Conservation (phyloP, 805 yeast genomes). For the Teunomyces gatunensis region DNA sequence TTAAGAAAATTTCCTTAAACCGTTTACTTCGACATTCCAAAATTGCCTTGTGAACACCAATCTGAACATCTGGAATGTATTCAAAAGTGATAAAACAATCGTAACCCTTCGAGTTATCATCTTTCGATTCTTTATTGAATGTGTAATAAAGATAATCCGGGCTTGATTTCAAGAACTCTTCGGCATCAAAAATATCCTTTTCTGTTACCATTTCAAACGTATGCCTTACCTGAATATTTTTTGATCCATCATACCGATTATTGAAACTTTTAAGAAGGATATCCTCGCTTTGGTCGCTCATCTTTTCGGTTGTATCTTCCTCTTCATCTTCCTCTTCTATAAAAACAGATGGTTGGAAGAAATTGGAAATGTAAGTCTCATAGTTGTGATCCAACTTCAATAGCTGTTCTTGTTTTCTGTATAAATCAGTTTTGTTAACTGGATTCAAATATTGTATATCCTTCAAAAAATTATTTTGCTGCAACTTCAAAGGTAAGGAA, state of each 20-base stretch:
- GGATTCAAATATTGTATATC: conserved; percentile 61
- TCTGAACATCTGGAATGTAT: conserved; percentile 15
- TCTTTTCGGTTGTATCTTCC: not conserved
- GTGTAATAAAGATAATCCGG: not conserved
- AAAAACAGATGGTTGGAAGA: conserved; percentile 21
- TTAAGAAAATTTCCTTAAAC: conserved; percentile 20
- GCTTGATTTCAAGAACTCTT: not conserved
- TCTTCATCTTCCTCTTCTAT: conserved; percentile 1
- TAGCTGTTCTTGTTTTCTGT: conserved; percentile 42
- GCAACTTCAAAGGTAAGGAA: conserved; percentile 53
- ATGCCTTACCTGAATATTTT: not conserved
- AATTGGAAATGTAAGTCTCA: conserved; percentile 29
- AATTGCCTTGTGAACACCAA: conserved; percentile 38
- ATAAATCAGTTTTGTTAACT: conserved; percentile 27
- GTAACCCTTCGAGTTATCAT: conserved; percentile 23
- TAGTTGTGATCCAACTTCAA: conserved; percentile 27
- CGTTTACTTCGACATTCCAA: conserved; percentile 29
- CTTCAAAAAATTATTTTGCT: conserved; percentile 42
- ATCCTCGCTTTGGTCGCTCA: not conserved
- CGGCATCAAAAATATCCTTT: not conserved
- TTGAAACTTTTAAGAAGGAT: not conserved
- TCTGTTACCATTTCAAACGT: not conserved
- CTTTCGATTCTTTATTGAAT: not conserved
- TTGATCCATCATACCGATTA: not conserved
- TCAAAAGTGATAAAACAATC: conserved; percentile 34